Evolutionary conservation across 805 yeast species (phyloP).

Genomic region (Yarrowia hollandica): DNA sequence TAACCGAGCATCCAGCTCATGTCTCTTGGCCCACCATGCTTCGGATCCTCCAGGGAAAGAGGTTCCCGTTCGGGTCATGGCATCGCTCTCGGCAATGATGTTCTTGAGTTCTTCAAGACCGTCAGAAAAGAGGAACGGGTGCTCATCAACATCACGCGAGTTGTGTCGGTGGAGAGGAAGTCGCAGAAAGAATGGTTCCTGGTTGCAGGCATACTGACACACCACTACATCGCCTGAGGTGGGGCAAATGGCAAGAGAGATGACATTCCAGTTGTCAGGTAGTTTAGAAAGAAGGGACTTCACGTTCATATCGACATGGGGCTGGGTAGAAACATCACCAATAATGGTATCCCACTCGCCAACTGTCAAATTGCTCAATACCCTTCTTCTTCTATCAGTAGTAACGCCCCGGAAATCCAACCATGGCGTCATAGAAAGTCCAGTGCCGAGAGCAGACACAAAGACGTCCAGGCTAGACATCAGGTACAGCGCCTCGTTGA

Average conservation of each 20-base stretch:
- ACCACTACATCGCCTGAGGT: constrained; percentile 59
- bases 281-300: background rate
- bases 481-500: background rate
- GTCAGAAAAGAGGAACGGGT: constrained; percentile 47
- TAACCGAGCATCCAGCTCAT: constrained; percentile 58
- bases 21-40: constrained; percentile 77
- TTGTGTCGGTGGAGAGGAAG: constrained; percentile 59
- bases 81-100: constrained; percentile 63
- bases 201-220: constrained; percentile 45
- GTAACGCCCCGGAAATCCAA: background rate
- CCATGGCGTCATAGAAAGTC: background rate
- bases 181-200: constrained; percentile 51
- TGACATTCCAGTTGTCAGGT: constrained; percentile 57
- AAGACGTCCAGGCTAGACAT: background rate
- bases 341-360: background rate
- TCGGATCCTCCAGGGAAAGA: constrained; percentile 62
- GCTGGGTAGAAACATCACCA: background rate
- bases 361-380: background rate
- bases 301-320: background rate
- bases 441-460: constrained; percentile 11
- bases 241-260: constrained; percentile 62
- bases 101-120: constrained; percentile 49
- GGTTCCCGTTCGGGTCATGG: constrained; percentile 55
- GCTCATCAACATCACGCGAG: constrained; percentile 49
- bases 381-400: background rate